Conservation (phyloP, 257 asterid genomes). For the Misopates orontium region DNA sequence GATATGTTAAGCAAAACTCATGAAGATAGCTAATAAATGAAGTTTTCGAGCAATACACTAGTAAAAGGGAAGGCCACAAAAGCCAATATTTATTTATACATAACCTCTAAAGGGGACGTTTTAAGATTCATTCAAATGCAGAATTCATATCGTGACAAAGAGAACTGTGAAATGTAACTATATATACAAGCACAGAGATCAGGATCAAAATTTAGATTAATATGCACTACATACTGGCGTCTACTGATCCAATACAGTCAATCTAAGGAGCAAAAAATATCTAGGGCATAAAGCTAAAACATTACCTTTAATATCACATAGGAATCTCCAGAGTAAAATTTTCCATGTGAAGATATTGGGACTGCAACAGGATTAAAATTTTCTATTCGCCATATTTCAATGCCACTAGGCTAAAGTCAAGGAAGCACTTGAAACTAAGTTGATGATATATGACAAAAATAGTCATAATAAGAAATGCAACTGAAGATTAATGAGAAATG, state of each 20-base stretch:
- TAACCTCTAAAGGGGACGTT: too few relatives aligned
- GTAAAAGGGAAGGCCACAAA: too few relatives aligned
- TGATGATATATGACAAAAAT: constrained; percentile 8
- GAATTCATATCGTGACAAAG: too few relatives aligned
- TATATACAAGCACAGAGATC: constrained; percentile 3
- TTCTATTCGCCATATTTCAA: constrained; percentile 85
- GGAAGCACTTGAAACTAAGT: constrained; percentile 31
- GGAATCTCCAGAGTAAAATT: constrained; percentile 76
- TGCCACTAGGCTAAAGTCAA: constrained; percentile 55
- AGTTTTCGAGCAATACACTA: too few relatives aligned
- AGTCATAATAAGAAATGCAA: background rate
- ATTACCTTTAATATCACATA: constrained; percentile 73
- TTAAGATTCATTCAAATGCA: too few relatives aligned
- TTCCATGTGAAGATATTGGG: constrained; percentile 63
- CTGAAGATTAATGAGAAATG: background rate
- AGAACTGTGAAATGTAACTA: background rate
- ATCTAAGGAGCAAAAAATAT: background rate
- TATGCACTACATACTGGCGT: constrained; percentile 1
- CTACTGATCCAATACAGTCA: constrained; percentile 14
- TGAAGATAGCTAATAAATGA: too few relatives aligned
- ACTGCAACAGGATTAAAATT: constrained; percentile 59
- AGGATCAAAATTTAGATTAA: background rate
- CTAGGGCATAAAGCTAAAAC: background rate
- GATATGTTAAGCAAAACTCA: too few relatives aligned
- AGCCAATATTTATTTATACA: too few relatives aligned